A percentile compares a stretch with the other conserved stretches of the same genome.
These are phyloP conservation scores for Diatrype stigma DNA, from an alignment of 2,329 filamentous ascomycete species.

Conservation along the genomic window DNA sequence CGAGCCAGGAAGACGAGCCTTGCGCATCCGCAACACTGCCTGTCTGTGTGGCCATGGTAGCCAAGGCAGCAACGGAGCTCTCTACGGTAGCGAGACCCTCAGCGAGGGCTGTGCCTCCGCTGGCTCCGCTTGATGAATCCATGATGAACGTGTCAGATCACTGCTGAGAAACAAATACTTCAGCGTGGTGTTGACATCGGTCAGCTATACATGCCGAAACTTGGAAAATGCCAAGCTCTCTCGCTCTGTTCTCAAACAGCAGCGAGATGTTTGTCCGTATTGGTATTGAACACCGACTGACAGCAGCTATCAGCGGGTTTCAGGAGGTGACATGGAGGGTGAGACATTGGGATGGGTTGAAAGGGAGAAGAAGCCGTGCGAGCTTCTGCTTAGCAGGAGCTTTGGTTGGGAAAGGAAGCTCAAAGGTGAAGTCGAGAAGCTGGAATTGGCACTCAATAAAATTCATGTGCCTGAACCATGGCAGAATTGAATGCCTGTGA, in stretches of 20 bases:
- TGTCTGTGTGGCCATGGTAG: constrained; percentile 16
- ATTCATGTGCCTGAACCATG: no score
- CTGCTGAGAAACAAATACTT: not conserved
- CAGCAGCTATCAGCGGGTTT: constrained; percentile 3
- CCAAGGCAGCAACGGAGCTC: constrained; percentile 19
- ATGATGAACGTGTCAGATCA: constrained; percentile 3
- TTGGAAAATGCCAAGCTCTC: not conserved
- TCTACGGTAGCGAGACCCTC: constrained; percentile 20
- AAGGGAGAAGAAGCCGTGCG: constrained; percentile 1
- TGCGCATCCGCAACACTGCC: constrained; percentile 20
- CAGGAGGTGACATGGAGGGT: constrained; percentile 7
- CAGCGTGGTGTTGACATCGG: not conserved
- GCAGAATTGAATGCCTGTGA: not conserved
- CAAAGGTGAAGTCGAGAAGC: not conserved
- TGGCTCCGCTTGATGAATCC: constrained; percentile 7
- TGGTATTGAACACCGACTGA: not conserved
- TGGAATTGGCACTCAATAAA: no score
- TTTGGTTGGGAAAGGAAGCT: constrained; percentile 1
- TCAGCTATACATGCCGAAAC: not conserved
- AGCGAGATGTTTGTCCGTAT: not conserved
- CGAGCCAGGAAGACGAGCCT: constrained; percentile 49
- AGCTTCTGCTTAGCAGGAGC: constrained; percentile 6
- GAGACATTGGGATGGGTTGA: constrained; percentile 13
- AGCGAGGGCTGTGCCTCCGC: constrained; percentile 15
- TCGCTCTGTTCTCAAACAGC: not conserved